Evolutionary conservation across 805 yeast species (phyloP), one percentile per base, ranked within the genome.

Genomic region (Cyberlindnera mycetangii): DNA sequence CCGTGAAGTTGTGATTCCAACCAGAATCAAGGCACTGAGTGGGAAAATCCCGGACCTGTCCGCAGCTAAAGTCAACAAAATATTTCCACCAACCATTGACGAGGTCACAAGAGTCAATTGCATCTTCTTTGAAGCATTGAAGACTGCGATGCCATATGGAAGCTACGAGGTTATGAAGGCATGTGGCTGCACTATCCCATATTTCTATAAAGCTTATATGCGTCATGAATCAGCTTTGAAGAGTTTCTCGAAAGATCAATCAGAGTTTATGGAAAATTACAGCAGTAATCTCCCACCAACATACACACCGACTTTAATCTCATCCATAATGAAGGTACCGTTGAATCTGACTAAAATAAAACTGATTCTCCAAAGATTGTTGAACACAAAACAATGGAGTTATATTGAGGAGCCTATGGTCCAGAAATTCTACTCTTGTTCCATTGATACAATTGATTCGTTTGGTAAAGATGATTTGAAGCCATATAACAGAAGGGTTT

Each of bases 71-170:
- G 71, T 90, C 27, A 90, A 92, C 62, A 72, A 80, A 39, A 73
- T 89, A 1, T 89, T 92, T 58, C 97, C 98, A 3, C 97, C 97
- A 1, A 92, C 98, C 0, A 85, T 92, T 16, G 97, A 92, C 64
- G 98, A 92, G 66, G 82, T 92, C 15, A 86, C 95, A 10, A 74
- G 97, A 57, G 83, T 92, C 32, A 90, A 90, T 59, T 87, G 96
- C 59, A 81, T 92, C 5, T 79, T 88, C 47, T 75, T 85, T 49
- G 95, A 85, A 53, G 79, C 93, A 18, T 65, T 92, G 44, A 77
- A 78, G 46, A 64, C 75, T 14, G 92, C 97, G 0, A 57, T 69
- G 2, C 78, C 82, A 0, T 78, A 64, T 58, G 97, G 97, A 2
- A 76, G 84, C 40, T 73, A 75, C 41, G 97, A 92, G 62, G 71